phyloP scores from a whole-genome alignment of 495 filamentous ascomycete species.

The Penicillium lividum region DNA sequence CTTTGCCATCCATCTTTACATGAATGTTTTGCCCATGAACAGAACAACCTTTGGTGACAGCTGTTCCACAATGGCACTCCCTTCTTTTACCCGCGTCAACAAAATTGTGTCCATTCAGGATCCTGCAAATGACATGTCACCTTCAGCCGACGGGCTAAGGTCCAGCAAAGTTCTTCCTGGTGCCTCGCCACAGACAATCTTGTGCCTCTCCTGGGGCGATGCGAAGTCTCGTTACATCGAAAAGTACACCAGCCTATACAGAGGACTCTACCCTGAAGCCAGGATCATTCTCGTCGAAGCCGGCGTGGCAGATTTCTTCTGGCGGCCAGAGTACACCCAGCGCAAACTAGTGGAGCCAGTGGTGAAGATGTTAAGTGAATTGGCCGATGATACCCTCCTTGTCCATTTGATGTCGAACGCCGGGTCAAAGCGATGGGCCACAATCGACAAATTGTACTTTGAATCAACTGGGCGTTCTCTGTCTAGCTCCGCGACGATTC shows the following conservation, averaged over 20 bases:
- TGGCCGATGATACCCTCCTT: not conserved
- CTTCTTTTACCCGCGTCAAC: not conserved
- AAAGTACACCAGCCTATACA: not conserved
- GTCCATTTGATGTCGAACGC: not conserved
- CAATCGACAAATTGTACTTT: not conserved
- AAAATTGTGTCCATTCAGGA: not conserved
- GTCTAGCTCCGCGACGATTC: not conserved
- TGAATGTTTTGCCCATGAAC: too few relatives aligned
- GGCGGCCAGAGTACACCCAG: not conserved
- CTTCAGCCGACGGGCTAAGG: not conserved
- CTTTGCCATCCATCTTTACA: too few relatives aligned
- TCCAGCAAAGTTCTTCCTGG: not conserved
- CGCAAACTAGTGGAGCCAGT: not conserved
- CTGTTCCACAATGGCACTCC: not conserved
- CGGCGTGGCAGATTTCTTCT: not conserved
- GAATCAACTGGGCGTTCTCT: not conserved
- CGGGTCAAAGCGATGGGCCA: not conserved
- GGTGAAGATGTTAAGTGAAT: not conserved
- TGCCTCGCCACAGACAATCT: not conserved
- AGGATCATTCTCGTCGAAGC: not conserved
- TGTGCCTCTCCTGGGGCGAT: not conserved
- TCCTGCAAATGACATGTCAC: not conserved
- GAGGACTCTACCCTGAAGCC: not conserved
- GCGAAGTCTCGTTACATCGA: not conserved
- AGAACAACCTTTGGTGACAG: too few relatives aligned